A percentile compares a stretch with the other conserved stretches of the same genome.
Conservation (phyloP, 805 yeast species). For the Schwanniomyces vanrijiae region DNA sequence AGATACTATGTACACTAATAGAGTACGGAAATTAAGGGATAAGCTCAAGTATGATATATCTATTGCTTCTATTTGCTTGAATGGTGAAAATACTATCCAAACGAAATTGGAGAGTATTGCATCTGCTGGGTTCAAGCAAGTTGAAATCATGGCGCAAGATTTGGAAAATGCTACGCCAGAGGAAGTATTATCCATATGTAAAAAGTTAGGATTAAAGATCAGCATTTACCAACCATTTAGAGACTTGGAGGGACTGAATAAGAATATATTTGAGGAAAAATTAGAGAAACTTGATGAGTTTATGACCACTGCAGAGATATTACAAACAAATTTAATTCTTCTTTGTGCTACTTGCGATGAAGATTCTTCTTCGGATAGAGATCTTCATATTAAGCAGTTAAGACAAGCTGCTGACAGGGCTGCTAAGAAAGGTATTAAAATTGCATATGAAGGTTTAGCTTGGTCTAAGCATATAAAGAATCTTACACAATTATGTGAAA, state of each 20-base stretch:
- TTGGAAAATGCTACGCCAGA: conserved; percentile 10
- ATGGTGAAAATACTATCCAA: conserved; percentile 8
- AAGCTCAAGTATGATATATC: conserved; percentile 4
- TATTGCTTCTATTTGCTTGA: conserved; percentile 11
- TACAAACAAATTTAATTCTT: conserved; percentile 10
- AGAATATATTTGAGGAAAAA: conserved; percentile 5
- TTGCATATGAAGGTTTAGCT: conserved; percentile 25
- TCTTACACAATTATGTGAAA: conserved; percentile 13
- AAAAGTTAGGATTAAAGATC: conserved; percentile 5
- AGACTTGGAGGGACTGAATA: conserved; percentile 13
- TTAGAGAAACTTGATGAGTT: conserved; percentile 9
- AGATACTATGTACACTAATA: background rate
- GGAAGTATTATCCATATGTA: conserved; percentile 9
- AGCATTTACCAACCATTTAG: conserved; percentile 15
- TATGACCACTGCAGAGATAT: conserved; percentile 6
- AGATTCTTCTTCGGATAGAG: conserved; percentile 6
- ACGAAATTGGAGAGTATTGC: conserved; percentile 13
- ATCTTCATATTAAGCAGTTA: conserved; percentile 11
- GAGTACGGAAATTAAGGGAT: background rate
- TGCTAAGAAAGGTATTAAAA: conserved; percentile 11
- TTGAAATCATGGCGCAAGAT: conserved; percentile 14
- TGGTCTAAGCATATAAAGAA: conserved; percentile 22
- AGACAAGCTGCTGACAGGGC: conserved; percentile 12
- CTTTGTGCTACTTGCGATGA: conserved; percentile 13
- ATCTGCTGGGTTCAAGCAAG: conserved; percentile 13